These are phyloP conservation scores for Colletotrichum tabaci DNA, from an alignment of 2,329 filamentous ascomycete species.

Conservation along the genomic window DNA sequence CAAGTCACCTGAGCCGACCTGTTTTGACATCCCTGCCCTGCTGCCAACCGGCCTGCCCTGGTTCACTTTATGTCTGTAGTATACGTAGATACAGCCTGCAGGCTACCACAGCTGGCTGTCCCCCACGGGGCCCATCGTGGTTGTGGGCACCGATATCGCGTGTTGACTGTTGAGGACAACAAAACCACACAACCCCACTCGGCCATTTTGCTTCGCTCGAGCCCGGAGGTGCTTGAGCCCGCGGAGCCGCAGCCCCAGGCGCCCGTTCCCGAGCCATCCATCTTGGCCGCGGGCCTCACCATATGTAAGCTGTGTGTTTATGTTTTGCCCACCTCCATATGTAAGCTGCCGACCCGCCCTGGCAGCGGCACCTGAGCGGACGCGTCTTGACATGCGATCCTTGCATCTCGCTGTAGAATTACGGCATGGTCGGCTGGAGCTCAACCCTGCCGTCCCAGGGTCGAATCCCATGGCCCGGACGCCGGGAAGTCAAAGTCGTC, in stretches of 20 bases:
- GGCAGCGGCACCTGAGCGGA: slow-evolving; percentile 20
- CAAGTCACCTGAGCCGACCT: slow-evolving; percentile 39
- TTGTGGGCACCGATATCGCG: slow-evolving; percentile 37
- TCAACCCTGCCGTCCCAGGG: slow-evolving; percentile 26
- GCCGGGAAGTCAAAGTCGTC: slow-evolving; percentile 28
- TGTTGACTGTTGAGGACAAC: slow-evolving; percentile 5
- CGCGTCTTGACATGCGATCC: slow-evolving; percentile 10
- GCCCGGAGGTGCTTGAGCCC: slow-evolving; percentile 19
- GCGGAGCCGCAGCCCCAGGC: slow-evolving; percentile 31
- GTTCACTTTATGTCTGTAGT: neutral
- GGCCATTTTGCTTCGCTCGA: slow-evolving; percentile 18
- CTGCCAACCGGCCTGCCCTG: neutral
- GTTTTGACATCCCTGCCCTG: slow-evolving; percentile 34
- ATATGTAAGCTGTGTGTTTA: too few species aligned
- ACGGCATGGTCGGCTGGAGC: slow-evolving; percentile 2
- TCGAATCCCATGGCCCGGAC: slow-evolving; percentile 27
- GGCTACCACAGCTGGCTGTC: slow-evolving; percentile 1
- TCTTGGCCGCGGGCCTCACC: neutral
- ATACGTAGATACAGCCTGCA: neutral
- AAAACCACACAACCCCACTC: slow-evolving; percentile 25
- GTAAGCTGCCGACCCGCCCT: slow-evolving; percentile 33
- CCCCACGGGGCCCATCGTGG: slow-evolving; percentile 37
- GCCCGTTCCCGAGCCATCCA: neutral
- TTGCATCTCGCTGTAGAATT: slow-evolving; percentile 13
- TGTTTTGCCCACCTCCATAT: too few species aligned